Conservation (phyloP, 495 filamentous ascomycete genomes). For the Xylaria venustula region DNA sequence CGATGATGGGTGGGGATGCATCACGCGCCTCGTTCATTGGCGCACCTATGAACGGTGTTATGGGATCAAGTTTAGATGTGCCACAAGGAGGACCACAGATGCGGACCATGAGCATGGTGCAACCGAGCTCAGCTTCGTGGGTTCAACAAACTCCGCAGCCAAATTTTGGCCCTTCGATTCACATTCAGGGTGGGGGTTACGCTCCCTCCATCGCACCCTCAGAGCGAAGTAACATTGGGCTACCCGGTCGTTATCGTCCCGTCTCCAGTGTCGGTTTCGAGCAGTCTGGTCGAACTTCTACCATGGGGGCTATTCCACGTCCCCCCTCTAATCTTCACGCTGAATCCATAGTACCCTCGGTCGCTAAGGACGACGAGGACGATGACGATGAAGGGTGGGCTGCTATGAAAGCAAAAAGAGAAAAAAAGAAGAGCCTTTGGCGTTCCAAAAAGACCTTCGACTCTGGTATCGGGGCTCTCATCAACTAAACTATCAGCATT, state of each 20-base stretch:
- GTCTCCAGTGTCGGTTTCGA: constrained; percentile 56
- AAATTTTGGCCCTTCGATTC: constrained; percentile 49
- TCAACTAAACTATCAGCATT: constrained; percentile 34
- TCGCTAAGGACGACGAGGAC: constrained; percentile 54
- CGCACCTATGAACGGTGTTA: constrained; percentile 27
- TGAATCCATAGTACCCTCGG: constrained; percentile 22
- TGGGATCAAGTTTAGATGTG: constrained; percentile 31
- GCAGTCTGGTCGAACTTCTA: constrained; percentile 47
- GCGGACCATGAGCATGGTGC: constrained; percentile 80
- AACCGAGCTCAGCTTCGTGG: constrained; percentile 60
- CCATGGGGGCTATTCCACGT: constrained; percentile 45
- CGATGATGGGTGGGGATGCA: constrained; percentile 26
- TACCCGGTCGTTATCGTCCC: constrained; percentile 89
- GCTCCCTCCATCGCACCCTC: constrained; percentile 79
- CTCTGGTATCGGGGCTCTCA: constrained; percentile 39
- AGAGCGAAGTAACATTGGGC: constrained; percentile 88
- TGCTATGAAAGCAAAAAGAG: constrained; percentile 80
- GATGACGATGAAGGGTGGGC: constrained; percentile 82
- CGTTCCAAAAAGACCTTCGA: constrained; percentile 59
- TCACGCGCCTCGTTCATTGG: constrained; percentile 6
- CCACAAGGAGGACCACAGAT: constrained; percentile 36
- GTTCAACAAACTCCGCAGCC: constrained; percentile 39
- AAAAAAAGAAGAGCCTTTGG: constrained; percentile 75
- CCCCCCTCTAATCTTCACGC: constrained; percentile 25
- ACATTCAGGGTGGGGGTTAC: constrained; percentile 47